Conservation (phyloP, 2,329 filamentous ascomycete species). For the Neofusicoccum kwambonambiense region DNA sequence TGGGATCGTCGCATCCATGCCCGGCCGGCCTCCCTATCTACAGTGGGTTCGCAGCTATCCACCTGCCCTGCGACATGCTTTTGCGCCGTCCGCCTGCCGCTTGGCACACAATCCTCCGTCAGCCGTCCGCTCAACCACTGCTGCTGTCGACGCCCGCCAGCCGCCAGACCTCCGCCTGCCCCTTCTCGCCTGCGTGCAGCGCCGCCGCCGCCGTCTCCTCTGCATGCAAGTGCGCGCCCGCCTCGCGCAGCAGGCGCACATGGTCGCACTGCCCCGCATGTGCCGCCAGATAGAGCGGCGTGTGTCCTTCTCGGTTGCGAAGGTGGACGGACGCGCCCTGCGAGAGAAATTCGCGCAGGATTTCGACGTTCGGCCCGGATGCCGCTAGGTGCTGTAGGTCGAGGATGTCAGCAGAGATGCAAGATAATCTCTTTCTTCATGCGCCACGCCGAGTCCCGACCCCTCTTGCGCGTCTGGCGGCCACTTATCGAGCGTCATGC, state of each 20-base stretch:
- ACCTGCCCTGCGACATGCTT: neutral
- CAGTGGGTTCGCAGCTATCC: constrained; percentile 5
- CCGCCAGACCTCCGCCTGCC: constrained; percentile 36
- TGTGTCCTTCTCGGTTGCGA: constrained; percentile 57
- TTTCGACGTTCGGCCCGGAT: constrained; percentile 54
- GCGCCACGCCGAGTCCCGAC: neutral
- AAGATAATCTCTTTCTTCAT: constrained; percentile 14
- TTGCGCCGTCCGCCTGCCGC: neutral
- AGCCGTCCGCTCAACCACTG: constrained; percentile 9
- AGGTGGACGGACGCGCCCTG: constrained; percentile 60
- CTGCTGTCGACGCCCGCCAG: constrained; percentile 20
- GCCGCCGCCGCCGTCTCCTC: constrained; percentile 56
- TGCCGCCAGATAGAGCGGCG: constrained; percentile 60
- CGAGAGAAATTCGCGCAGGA: constrained; percentile 56
- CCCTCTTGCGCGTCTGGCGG: neutral
- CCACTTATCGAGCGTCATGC: neutral
- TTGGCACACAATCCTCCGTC: constrained; percentile 2
- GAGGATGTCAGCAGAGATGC: constrained; percentile 14
- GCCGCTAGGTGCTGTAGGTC: constrained; percentile 55
- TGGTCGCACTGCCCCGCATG: constrained; percentile 56
- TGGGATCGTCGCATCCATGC: neutral
- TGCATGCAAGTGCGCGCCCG: constrained; percentile 59
- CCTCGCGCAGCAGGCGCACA: constrained; percentile 53
- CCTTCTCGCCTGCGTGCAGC: constrained; percentile 38
- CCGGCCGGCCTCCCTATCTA: neutral